Evolutionary conservation across 139 green algal genomes (phyloP).

Genomic region (Dunaliella primolecta): DNA sequence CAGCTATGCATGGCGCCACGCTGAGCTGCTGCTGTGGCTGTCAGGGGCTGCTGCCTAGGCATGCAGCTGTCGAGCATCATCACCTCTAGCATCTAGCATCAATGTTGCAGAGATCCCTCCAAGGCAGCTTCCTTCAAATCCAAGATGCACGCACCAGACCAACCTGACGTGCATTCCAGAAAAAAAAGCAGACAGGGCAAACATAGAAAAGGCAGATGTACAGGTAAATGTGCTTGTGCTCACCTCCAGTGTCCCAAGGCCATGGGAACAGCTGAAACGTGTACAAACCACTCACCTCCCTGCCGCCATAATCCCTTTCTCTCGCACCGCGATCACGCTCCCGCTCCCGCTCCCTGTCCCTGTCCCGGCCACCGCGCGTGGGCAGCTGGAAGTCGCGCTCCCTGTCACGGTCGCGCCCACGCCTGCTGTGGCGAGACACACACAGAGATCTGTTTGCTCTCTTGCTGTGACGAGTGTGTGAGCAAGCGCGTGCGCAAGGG

Average conservation of each 20-base stretch:
- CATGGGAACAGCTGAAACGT: not conserved
- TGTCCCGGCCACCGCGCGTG: not conserved
- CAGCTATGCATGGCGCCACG: not conserved
- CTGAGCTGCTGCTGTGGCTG: not conserved
- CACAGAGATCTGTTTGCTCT: too few species aligned
- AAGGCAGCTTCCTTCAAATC: not conserved
- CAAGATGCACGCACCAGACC: not conserved
- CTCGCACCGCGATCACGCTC: too few species aligned
- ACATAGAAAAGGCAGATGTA: not conserved
- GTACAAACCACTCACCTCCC: not conserved
- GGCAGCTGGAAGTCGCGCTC: not conserved
- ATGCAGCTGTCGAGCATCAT: not conserved
- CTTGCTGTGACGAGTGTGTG: not conserved
- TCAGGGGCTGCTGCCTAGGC: not conserved
- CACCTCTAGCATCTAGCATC: not conserved
- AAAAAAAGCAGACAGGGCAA: not conserved
- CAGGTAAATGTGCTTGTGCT: too few species aligned
- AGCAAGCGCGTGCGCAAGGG: not conserved
- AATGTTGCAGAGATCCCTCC: not conserved
- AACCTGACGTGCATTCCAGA: too few species aligned
- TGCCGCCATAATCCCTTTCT: not conserved
- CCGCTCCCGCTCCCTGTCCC: not conserved
- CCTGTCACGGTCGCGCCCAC: slow-evolving; percentile 1
- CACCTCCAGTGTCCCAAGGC: not conserved
- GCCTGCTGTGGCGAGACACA: too few species aligned